Conservation (phyloP, 2,329 filamentous ascomycete genomes). For the Helminthosporium solani region DNA sequence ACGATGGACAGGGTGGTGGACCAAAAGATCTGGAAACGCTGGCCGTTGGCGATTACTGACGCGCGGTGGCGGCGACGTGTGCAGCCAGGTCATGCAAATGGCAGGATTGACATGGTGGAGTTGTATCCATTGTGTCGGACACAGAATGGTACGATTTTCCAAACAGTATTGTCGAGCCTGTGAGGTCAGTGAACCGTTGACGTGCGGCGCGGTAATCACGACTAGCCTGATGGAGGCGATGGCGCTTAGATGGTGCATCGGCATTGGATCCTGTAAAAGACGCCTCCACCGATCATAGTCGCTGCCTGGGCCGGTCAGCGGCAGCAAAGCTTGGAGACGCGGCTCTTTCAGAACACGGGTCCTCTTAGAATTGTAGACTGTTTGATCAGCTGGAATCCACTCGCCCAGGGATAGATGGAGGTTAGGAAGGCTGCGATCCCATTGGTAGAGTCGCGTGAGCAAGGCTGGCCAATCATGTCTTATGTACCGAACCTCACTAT, state of each 20-base stretch:
- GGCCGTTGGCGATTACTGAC: conserved; percentile 10
- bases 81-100: conserved; percentile 17
- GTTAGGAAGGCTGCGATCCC: neutral
- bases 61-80: conserved; percentile 19
- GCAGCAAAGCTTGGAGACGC: conserved; percentile 11
- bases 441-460: conserved; percentile 8
- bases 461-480: conserved; percentile 9
- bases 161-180: conserved; percentile 3
- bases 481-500: neutral
- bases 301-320: conserved; percentile 7
- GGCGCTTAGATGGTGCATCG: conserved; percentile 13
- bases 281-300: conserved; percentile 6
- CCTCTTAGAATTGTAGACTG: conserved; percentile 1
- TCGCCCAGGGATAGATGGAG: conserved; percentile 1
- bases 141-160: conserved; percentile 21
- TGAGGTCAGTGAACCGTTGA: conserved; percentile 5
- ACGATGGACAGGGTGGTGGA: conserved; percentile 10
- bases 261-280: conserved; percentile 13
- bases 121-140: conserved; percentile 13
- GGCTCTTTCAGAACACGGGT: conserved; percentile 14
- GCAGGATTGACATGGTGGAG: conserved; percentile 18
- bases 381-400: conserved; percentile 2
- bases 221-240: conserved; percentile 8
- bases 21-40: conserved; percentile 8
- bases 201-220: conserved; percentile 10